A percentile compares a stretch with the other conserved stretches of the same genome.
These are phyloP conservation scores for Aspergillus neotritici DNA, from an alignment of 2,329 filamentous ascomycete species.

Conservation along the genomic window DNA sequence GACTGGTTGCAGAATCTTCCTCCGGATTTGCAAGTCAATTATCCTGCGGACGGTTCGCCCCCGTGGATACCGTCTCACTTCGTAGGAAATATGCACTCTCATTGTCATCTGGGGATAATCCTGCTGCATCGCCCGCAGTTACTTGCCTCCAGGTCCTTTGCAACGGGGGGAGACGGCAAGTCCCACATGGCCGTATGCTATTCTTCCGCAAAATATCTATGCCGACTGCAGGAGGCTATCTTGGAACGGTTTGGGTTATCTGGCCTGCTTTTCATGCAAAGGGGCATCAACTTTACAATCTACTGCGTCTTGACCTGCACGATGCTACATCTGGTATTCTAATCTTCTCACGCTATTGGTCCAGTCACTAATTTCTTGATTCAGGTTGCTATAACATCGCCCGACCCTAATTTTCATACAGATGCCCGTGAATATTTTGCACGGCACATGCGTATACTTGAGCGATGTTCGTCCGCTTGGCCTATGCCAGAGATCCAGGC, in stretches of 20 bases:
- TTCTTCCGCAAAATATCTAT: constrained; percentile 75
- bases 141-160: constrained; percentile 67
- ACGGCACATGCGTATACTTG: constrained; percentile 87
- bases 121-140: constrained; percentile 85
- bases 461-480: constrained; percentile 76
- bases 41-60: constrained; percentile 69
- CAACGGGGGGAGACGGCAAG: constrained; percentile 71
- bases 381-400: constrained; percentile 89
- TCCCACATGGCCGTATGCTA: constrained; percentile 83
- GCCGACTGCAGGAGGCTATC: constrained; percentile 79
- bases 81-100: constrained; percentile 80
- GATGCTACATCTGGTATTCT: constrained; percentile 74
- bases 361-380: constrained; percentile 1
- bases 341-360: not conserved
- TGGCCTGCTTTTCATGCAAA: constrained; percentile 84
- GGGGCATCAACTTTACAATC: constrained; percentile 93
- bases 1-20: constrained; percentile 74
- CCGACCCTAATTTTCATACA: constrained; percentile 77
- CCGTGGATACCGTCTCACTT: constrained; percentile 85
- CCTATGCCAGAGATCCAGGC: constrained; percentile 84
- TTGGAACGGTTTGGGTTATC: constrained; percentile 69
- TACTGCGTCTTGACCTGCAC: constrained; percentile 87
- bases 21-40: constrained; percentile 68
- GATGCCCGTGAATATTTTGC: constrained; percentile 87
- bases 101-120: constrained; percentile 79